phyloP scores from a whole-genome alignment of 306 rosid genomes.

The Cyamopsis tetragonoloba region DNA sequence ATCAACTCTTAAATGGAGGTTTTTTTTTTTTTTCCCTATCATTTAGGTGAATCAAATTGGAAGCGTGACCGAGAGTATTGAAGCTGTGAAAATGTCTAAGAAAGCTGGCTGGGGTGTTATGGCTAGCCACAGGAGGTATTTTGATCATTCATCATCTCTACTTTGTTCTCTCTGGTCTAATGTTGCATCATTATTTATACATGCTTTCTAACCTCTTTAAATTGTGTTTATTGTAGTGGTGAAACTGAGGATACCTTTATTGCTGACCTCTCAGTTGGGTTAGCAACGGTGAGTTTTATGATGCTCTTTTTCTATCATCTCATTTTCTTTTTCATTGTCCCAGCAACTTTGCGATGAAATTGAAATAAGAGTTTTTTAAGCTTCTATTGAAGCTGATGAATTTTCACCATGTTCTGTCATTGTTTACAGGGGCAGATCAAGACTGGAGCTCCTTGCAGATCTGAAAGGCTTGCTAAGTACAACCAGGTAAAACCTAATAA shows the following conservation, averaged over 20 bases:
- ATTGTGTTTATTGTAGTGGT: constrained; percentile 58
- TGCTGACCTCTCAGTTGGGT: constrained; percentile 92
- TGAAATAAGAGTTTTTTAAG: not conserved
- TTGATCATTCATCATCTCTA: not conserved
- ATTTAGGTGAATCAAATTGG: constrained; percentile 91
- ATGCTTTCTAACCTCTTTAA: constrained; percentile 1
- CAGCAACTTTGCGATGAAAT: not conserved
- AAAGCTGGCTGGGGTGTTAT: constrained; percentile 97
- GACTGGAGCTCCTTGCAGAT: constrained; percentile 98
- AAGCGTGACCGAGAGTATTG: constrained; percentile 91
- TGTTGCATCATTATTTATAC: not conserved
- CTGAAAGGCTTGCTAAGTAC: constrained; percentile 97
- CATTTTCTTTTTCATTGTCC: not conserved
- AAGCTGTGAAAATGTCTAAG: constrained; percentile 96
- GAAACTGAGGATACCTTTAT: constrained; percentile 99
- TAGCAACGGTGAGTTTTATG: constrained; percentile 63
- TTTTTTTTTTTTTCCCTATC: not conserved
- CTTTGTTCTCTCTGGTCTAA: not conserved
- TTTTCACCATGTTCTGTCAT: not conserved
- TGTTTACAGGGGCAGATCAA: constrained; percentile 86
- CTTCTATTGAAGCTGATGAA: not conserved
- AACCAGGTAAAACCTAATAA: constrained; percentile 59
- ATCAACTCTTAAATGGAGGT: not conserved
- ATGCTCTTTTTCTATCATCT: not conserved
- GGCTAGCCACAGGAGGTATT: constrained; percentile 97